Evolutionary conservation across 345 rosid species (phyloP), one percentile per base, ranked within the genome.

Genomic region (Boechera stricta): DNA sequence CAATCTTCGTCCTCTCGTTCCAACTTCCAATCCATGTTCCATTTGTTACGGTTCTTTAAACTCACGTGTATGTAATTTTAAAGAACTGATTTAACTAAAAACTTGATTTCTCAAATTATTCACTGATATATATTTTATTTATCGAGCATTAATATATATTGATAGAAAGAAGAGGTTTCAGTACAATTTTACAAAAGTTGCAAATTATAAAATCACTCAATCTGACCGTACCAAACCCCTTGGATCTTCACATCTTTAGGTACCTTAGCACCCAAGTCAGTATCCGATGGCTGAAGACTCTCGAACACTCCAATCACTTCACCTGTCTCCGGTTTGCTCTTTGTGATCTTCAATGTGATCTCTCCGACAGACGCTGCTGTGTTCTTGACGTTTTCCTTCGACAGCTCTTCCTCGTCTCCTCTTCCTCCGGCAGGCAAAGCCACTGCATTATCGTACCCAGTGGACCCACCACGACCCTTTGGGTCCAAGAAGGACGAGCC

Each of bases 401-500:
- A 28, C 2, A 89, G 84, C 31, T 94, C 98, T 84, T 91, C 98
- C 84, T 94, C 98, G 0, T 91, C 98, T 56, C 97, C 98, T 78
- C 96, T 90, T 8, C 98, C 97, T 36, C 96, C 98, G 0, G 96
- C 97, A 0, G 97, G 98, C 80, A 94, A 82, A 15, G 98, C 97
- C n/a, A 94, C 87, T 0, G 97, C 98, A 59, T 84, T 94, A 60
- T 94, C 92, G 42, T 94, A 94, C 6, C 98, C 98, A 9, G 89
- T 86, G 11, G 97, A 94, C 0, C 98, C 96, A 71, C 97, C 96
- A 47, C 97, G 83, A 18, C 97, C 98, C 85, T 91, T 94, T 3
- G 98, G 98, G 95, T 94, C 98, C 88, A 94, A 85, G 81, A 94
- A 94, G 4, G 98, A 91, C 0, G 98, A 83, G 26, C 97, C 98